These are phyloP conservation scores for Candolleomyces aberdarensis DNA, from an alignment of 768 basidiomycete genomes.

Conservation along the genomic window DNA sequence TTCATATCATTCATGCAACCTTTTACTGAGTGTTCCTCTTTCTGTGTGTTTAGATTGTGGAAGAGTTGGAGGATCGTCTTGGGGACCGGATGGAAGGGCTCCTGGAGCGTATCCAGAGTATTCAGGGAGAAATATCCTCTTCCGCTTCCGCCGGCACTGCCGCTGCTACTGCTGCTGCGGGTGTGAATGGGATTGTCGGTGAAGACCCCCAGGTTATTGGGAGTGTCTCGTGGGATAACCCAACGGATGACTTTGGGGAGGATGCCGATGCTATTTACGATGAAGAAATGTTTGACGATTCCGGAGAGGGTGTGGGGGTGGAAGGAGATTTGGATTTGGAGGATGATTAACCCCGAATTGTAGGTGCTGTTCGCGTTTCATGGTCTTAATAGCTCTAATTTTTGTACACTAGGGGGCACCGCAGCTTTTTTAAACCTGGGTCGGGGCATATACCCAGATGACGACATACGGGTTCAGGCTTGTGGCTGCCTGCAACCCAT, in stretches of 20 bases:
- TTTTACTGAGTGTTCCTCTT: neutral
- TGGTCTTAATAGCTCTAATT: neutral
- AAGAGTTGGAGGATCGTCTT: conserved; percentile 85
- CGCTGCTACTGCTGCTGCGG: neutral
- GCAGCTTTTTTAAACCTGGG: no score
- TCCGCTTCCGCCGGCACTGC: neutral
- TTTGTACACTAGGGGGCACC: neutral
- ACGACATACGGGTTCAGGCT: no score
- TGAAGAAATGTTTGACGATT: conserved; percentile 61
- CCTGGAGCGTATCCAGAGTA: conserved; percentile 46
- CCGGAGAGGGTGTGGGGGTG: conserved; percentile 61
- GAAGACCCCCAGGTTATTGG: conserved; percentile 26
- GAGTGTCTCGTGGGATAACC: neutral
- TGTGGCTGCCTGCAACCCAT: no score
- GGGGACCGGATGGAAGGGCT: conserved; percentile 69
- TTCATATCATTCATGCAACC: neutral
- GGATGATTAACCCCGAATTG: neutral
- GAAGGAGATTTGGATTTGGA: conserved; percentile 58
- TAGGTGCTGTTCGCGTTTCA: neutral
- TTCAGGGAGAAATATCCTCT: neutral
- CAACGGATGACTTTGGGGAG: conserved; percentile 20
- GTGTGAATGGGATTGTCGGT: neutral
- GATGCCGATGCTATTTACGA: conserved; percentile 43
- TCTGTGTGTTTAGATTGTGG: conserved; percentile 67
- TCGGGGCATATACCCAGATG: no score